Conservation (phyloP, 495 filamentous ascomycete genomes). For the Cairneyella variabilis region DNA sequence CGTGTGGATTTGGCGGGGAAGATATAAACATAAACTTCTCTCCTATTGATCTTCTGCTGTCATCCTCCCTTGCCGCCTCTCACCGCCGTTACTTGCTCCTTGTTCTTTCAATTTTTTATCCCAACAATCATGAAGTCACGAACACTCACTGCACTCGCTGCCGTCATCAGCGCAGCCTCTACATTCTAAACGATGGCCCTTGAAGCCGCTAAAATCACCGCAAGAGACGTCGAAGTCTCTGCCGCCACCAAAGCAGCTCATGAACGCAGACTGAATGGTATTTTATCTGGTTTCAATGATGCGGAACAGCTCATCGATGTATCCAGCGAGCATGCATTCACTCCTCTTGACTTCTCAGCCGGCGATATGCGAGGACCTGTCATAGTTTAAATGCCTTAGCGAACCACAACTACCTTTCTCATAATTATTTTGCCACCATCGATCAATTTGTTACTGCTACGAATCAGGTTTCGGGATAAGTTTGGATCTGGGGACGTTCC, state of each 20-base stretch:
- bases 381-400: conserved; percentile 49
- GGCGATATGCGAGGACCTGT: conserved; percentile 45
- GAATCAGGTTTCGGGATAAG: background rate
- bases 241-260: background rate
- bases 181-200: background rate
- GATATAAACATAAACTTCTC: too few species aligned
- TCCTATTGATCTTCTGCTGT: too few species aligned
- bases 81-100: too few species aligned
- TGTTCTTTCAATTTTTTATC: too few species aligned
- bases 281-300: conserved; percentile 4
- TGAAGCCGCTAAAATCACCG: background rate
- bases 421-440: conserved; percentile 23
- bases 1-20: too few species aligned
- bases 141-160: too few species aligned
- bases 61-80: too few species aligned
- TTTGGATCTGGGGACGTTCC: conserved; percentile 31
- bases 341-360: conserved; percentile 32
- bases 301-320: conserved; percentile 12
- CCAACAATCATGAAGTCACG: too few species aligned
- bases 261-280: background rate
- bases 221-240: background rate
- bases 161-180: background rate
- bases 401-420: conserved; percentile 50
- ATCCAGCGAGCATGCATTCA: conserved; percentile 36
- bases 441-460: background rate